Base-by-base conservation (phyloP, 345 rosid genomes). In the Acer saccharum region DNA sequence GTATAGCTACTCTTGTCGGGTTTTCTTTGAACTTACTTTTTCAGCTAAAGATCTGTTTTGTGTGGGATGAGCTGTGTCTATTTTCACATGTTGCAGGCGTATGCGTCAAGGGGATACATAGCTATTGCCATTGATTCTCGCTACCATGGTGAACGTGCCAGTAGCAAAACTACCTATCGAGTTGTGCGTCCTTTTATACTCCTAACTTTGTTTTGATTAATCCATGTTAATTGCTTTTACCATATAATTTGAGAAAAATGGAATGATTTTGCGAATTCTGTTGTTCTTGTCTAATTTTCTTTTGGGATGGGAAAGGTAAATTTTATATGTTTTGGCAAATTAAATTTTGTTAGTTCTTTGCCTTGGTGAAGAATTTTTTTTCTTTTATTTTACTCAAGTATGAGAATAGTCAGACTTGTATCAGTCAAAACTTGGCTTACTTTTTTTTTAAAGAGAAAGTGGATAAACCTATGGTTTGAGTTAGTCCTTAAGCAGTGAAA, bases 61-160 rank as follows among this genome's bases (percentile, higher is more conserved):
- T 62, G 50, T 64, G 27, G 27, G 44, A n/a, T 71, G 54, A 71
- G 48, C 35, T 65, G 23, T 44, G 25, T 75, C 6, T 58, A 6
- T 64, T 77, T 72, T 78, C 39, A 11, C 63, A 79, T 81, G 50
- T 35, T 76, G 67, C 64, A 93, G 98, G 94, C 95, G 43, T 95
- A 90, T 89, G 98, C 98, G 84, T 93, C 98, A 0, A 83, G 97
- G 32, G 98, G 92, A 55, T 95, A 95, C 78, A 83, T 95, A 69
- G 89, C 99, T 6, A 85, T 93, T 20, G 95, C 87, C 27, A 46
- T 93, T 4, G 99, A 95, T 87, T 93, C 99, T 82, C 93, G 98
- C 11, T 93, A 91, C 82, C 99, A 93, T 61, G 99, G 98, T 13
- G 98, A 93, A 79, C 96, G 96, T 1, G 95, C 99, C 54, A 48